These are phyloP conservation scores for Trichoderma endophyticum DNA, from an alignment of 2,329 filamentous ascomycete genomes.

Conservation along the genomic window DNA sequence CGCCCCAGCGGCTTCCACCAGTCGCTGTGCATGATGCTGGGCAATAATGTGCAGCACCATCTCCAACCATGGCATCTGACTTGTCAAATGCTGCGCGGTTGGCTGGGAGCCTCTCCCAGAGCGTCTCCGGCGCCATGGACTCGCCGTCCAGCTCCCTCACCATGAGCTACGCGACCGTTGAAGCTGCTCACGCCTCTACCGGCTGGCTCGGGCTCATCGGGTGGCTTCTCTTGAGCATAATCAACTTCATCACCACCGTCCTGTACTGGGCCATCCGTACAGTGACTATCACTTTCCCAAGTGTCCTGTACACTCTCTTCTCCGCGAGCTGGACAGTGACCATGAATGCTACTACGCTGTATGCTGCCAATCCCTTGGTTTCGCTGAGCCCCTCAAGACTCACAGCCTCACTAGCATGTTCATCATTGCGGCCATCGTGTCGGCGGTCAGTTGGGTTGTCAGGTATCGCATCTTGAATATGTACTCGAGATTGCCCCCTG, in stretches of 20 bases:
- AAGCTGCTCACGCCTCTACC: slow-evolving; percentile 38
- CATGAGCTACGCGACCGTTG: slow-evolving; percentile 34
- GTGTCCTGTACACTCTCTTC: slow-evolving; percentile 83
- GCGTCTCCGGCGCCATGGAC: slow-evolving; percentile 32
- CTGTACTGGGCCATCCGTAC: slow-evolving; percentile 81
- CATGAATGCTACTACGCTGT: slow-evolving; percentile 97
- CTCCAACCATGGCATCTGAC: slow-evolving; percentile 41
- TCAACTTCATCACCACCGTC: slow-evolving; percentile 56
- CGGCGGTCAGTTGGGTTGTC: slow-evolving; percentile 89
- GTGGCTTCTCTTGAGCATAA: slow-evolving; percentile 50
- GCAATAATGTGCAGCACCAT: slow-evolving; percentile 30
- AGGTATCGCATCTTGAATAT: slow-evolving; percentile 95
- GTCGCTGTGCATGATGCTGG: slow-evolving; percentile 37
- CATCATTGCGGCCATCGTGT: slow-evolving; percentile 72
- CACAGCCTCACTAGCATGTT: slow-evolving; percentile 56
- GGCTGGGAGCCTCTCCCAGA: slow-evolving; percentile 34
- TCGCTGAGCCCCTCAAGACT: slow-evolving; percentile 18
- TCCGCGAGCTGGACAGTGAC: slow-evolving; percentile 94
- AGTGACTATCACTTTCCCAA: slow-evolving; percentile 82
- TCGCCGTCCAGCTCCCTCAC: slow-evolving; percentile 33
- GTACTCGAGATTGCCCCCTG: slow-evolving; percentile 89
- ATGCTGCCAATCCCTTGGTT: slow-evolving; percentile 34
- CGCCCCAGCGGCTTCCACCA: slow-evolving; percentile 23
- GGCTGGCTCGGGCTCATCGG: slow-evolving; percentile 59
- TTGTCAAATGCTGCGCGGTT: slow-evolving; percentile 37